Evolutionary conservation across 1,284 basidiomycete genomes (phyloP).

Genomic region (Phlebopus sp.): DNA sequence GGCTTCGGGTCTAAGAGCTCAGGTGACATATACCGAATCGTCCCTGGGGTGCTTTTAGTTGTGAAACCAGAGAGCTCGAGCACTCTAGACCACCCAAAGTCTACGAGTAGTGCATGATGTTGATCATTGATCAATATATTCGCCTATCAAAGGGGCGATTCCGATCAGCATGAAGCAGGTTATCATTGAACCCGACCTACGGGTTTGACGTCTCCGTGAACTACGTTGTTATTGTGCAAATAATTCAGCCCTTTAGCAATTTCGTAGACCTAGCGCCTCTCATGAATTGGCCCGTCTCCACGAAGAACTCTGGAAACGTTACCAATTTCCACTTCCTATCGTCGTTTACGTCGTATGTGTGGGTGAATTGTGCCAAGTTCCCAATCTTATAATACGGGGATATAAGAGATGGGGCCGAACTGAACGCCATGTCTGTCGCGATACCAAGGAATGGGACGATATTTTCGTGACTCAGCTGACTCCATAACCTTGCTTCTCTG

Average conservation of each 20-base stretch:
- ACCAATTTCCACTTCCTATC: conserved; percentile 22
- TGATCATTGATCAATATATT: conserved; percentile 27
- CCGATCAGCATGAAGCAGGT: neutral
- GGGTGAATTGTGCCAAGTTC: conserved; percentile 21
- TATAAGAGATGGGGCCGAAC: conserved; percentile 23
- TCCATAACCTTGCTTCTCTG: conserved; percentile 31
- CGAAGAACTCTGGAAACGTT: neutral
- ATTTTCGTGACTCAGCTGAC: conserved; percentile 23
- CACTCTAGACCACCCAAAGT: conserved; percentile 33
- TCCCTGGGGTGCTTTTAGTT: conserved; percentile 25
- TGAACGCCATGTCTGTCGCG: conserved; percentile 19
- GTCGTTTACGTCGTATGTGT: conserved; percentile 12
- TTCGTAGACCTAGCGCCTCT: conserved; percentile 17
- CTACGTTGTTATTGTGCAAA: conserved; percentile 16
- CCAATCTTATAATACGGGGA: conserved; percentile 27
- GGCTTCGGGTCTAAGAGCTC: conserved; percentile 20
- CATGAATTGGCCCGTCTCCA: neutral
- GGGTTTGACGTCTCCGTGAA: conserved; percentile 32
- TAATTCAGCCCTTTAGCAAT: conserved; percentile 23
- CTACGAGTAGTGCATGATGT: conserved; percentile 24
- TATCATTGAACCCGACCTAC: conserved; percentile 13
- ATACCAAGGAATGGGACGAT: conserved; percentile 26
- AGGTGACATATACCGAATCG: conserved; percentile 29
- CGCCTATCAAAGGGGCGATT: conserved; percentile 11
- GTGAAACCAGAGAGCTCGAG: conserved; percentile 30